phyloP scores from a whole-genome alignment of 2,329 filamentous ascomycete genomes.

The Colletotrichum gigasporum region DNA sequence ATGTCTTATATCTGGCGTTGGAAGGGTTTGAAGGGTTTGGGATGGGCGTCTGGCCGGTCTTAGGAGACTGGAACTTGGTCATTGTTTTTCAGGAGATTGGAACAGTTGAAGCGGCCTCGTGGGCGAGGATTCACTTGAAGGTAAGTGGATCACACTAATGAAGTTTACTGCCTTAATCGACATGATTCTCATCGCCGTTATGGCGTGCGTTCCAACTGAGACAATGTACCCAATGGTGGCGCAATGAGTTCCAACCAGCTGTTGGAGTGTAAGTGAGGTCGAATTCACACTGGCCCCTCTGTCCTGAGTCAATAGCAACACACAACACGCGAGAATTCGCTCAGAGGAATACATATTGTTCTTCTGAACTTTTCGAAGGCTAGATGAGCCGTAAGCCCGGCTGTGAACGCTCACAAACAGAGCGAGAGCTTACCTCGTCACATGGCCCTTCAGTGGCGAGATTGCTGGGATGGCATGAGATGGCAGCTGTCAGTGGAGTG shows the following conservation, averaged over 20 bases:
- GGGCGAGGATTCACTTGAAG: no score
- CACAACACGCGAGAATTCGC: no score
- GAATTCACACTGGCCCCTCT: background rate
- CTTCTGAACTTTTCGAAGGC: background rate
- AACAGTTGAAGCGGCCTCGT: no score
- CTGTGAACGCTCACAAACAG: background rate
- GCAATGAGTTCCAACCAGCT: background rate
- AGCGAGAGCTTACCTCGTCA: background rate
- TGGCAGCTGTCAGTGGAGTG: constrained; percentile 6
- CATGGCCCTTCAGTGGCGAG: background rate
- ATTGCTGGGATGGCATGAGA: background rate
- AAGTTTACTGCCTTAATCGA: background rate
- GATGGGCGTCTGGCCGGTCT: no score
- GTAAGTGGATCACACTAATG: no score
- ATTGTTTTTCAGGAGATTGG: no score
- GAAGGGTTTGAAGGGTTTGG: no score
- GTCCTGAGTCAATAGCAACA: background rate
- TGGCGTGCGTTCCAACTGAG: no score
- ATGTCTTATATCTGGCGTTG: background rate
- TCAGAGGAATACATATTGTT: no score
- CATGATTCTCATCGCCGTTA: no score
- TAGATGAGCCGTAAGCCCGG: no score
- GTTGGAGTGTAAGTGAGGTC: background rate
- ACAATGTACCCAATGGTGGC: background rate
- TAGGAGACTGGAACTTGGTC: no score